These are phyloP conservation scores for Cyclotella distinguenda DNA, from an alignment of 108 stramenopile species.

Conservation along the genomic window DNA sequence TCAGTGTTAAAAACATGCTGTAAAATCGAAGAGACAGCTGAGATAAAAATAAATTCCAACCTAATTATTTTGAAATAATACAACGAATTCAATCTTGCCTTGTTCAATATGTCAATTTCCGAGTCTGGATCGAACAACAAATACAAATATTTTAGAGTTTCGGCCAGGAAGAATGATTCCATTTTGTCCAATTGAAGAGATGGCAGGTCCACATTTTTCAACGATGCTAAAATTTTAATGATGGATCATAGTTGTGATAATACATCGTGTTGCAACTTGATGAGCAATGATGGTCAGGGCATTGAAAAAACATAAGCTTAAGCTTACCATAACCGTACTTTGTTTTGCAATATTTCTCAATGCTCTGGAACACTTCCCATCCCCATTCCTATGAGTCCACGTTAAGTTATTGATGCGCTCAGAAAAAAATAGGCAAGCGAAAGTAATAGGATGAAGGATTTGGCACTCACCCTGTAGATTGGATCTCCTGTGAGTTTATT, in stretches of 20 bases:
- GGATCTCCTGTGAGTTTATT: conserved; percentile 81
- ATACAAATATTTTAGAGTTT: conserved; percentile 95
- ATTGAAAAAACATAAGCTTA: not conserved
- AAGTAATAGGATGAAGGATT: conserved; percentile 30
- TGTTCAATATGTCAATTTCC: conserved; percentile 75
- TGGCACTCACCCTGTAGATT: conserved; percentile 69
- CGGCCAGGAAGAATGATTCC: conserved; percentile 96
- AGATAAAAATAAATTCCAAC: not conserved
- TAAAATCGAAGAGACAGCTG: not conserved
- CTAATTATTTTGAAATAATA: not conserved
- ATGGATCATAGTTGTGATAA: too few relatives aligned
- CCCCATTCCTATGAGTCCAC: conserved; percentile 82
- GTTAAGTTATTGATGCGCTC: not conserved
- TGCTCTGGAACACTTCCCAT: conserved; percentile 93
- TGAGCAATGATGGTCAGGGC: not conserved
- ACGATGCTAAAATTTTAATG: conserved; percentile 35
- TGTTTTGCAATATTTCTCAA: conserved; percentile 89
- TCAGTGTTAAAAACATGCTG: conserved; percentile 97
- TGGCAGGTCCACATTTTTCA: conserved; percentile 64
- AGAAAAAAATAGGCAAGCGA: conserved; percentile 15
- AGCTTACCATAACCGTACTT: conserved; percentile 59
- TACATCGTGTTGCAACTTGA: not conserved
- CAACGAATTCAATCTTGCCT: conserved; percentile 19
- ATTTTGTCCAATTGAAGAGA: conserved; percentile 70
- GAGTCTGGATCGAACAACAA: conserved; percentile 93